These are phyloP conservation scores for Oryza longistaminata DNA, from an alignment of 176 grass and related monocot species.

Conservation along the genomic window DNA sequence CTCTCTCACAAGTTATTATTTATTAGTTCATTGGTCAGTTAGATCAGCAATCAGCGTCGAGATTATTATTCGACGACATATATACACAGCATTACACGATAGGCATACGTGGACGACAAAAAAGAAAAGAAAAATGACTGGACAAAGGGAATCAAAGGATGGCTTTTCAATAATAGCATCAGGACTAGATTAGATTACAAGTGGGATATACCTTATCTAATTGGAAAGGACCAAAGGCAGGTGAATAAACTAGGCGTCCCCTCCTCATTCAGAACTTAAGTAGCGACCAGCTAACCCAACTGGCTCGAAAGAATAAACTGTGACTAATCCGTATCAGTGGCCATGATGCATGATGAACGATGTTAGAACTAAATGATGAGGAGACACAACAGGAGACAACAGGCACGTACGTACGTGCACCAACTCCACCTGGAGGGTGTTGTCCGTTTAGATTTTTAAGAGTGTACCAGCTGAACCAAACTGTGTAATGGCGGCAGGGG, in stretches of 20 bases:
- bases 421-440: conserved; percentile 36
- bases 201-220: conserved; percentile 23
- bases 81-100: background rate
- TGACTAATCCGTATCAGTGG: background rate
- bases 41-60: conserved; percentile 30
- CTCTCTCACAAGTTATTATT: background rate
- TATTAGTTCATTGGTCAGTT: conserved; percentile 13
- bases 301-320: background rate
- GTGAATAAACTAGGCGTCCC: background rate
- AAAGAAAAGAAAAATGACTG: background rate
- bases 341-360: background rate
- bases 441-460: conserved; percentile 22
- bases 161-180: conserved; percentile 3
- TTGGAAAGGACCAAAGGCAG: background rate
- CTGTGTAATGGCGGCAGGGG: conserved; percentile 1
- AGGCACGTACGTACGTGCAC: conserved; percentile 35
- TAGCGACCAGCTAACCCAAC: background rate
- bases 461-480: background rate
- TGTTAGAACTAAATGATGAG: conserved; percentile 28
- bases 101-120: background rate
- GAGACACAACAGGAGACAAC: background rate
- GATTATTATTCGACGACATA: background rate
- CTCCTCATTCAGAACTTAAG: background rate
- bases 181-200: conserved; percentile 21
- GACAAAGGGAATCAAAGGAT: conserved; percentile 15